phyloP scores from a whole-genome alignment of 495 filamentous ascomycete species.

The Polyplosphaeria fusca region DNA sequence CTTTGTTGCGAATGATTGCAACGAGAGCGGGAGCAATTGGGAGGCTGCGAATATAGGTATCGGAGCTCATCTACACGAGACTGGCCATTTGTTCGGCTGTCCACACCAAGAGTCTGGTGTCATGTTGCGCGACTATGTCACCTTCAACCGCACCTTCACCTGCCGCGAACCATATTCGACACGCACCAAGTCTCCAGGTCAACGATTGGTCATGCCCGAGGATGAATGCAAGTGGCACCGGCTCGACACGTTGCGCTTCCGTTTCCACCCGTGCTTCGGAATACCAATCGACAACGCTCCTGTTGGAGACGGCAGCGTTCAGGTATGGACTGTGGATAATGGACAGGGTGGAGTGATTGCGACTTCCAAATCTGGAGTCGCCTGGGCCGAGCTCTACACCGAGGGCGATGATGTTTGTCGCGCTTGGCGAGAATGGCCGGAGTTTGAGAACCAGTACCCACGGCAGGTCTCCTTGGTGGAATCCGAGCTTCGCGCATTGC shows the following conservation, averaged over 20 bases:
- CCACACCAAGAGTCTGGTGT: conserved; percentile 83
- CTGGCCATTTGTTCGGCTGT: conserved; percentile 81
- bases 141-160: conserved; percentile 77
- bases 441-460: conserved; percentile 59
- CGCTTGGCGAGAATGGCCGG: conserved; percentile 73
- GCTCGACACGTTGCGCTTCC: conserved; percentile 81
- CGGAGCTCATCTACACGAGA: conserved; percentile 86
- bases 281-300: conserved; percentile 66
- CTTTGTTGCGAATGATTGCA: conserved; percentile 77
- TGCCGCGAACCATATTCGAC: conserved; percentile 77
- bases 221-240: conserved; percentile 89
- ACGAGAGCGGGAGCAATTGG: conserved; percentile 83
- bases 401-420: conserved; percentile 74
- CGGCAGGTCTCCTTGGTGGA: conserved; percentile 72
- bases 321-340: conserved; percentile 82
- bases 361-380: conserved; percentile 75
- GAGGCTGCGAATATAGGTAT: conserved; percentile 89
- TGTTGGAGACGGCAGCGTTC: conserved; percentile 71
- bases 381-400: conserved; percentile 74
- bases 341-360: conserved; percentile 65
- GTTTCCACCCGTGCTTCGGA: conserved; percentile 85
- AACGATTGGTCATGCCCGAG: conserved; percentile 63
- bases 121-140: conserved; percentile 84
- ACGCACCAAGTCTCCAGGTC: conserved; percentile 73
- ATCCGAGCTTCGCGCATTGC: conserved; percentile 63